A percentile compares a stretch with the other conserved stretches of the same genome.
These are phyloP conservation scores for Protomyces lactucae-debilis DNA, from an alignment of 1,139 yeast genomes.

Conservation along the genomic window DNA sequence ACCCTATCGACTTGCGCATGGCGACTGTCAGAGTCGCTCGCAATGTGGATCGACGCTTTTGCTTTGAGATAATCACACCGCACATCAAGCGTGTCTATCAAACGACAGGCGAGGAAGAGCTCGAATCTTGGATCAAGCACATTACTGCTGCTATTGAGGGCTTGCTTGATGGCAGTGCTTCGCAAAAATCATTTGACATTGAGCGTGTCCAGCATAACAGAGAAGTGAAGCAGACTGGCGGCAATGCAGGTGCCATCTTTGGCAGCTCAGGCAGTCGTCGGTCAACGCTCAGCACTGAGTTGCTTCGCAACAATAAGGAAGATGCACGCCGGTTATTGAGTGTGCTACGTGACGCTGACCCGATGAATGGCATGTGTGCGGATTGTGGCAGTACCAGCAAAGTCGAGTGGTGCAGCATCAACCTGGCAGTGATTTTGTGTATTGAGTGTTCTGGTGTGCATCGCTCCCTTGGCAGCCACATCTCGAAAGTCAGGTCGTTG, in stretches of 20 bases:
- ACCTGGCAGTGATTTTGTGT: conserved; percentile 67
- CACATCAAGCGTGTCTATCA: conserved; percentile 70
- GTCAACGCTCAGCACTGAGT: conserved; percentile 9
- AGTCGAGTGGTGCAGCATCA: conserved; percentile 88
- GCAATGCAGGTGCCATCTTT: conserved; percentile 21
- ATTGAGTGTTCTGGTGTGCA: conserved; percentile 76
- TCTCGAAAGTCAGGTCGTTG: conserved; percentile 72
- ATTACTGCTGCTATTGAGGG: conserved; percentile 43
- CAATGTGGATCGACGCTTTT: conserved; percentile 48
- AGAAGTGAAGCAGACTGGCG: conserved; percentile 15
- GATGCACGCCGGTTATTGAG: conserved; percentile 35
- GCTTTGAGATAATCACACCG: conserved; percentile 76
- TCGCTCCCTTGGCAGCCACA: conserved; percentile 66
- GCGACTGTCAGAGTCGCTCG: conserved; percentile 58
- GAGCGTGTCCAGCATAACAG: conserved; percentile 12
- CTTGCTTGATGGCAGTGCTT: conserved; percentile 35
- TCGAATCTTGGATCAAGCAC: conserved; percentile 64
- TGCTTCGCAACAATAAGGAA: conserved; percentile 8
- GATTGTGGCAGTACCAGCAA: conserved; percentile 63
- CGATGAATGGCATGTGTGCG: conserved; percentile 59
- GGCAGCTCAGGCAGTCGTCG: conserved; percentile 9
- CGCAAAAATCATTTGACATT: conserved; percentile 23
- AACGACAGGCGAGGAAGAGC: conserved; percentile 65
- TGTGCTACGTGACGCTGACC: conserved; percentile 48
- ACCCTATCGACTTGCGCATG: conserved; percentile 68